These are phyloP conservation scores for Inga laurina DNA, from an alignment of 306 rosid genomes.

Conservation along the genomic window DNA sequence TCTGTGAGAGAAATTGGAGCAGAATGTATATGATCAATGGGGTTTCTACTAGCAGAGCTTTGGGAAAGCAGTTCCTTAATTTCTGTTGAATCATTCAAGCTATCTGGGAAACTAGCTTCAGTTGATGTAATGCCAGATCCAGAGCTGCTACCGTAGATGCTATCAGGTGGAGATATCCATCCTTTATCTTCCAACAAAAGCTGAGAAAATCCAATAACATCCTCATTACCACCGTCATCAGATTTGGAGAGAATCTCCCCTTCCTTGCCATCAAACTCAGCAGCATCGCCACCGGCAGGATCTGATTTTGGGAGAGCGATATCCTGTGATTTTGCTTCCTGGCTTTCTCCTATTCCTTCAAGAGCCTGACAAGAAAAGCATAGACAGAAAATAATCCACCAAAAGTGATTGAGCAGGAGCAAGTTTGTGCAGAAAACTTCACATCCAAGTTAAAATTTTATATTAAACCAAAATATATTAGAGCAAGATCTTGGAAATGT, in stretches of 20 bases:
- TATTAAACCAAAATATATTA: not conserved
- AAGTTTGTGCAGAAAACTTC: not conserved
- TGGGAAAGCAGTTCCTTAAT: slow-evolving; percentile 50
- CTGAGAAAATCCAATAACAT: slow-evolving; percentile 48
- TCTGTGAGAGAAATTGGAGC: slow-evolving; percentile 45
- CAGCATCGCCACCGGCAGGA: slow-evolving; percentile 57
- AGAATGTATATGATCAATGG: slow-evolving; percentile 33
- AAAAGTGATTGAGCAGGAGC: not conserved
- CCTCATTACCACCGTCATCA: slow-evolving; percentile 56
- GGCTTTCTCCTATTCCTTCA: slow-evolving; percentile 96
- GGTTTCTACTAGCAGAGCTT: slow-evolving; percentile 47
- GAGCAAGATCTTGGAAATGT: slow-evolving; percentile 33
- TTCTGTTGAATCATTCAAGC: slow-evolving; percentile 61
- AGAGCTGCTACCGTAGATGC: slow-evolving; percentile 71
- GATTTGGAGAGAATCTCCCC: slow-evolving; percentile 59
- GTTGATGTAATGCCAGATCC: slow-evolving; percentile 61
- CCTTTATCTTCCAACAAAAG: slow-evolving; percentile 78
- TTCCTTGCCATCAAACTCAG: slow-evolving; percentile 66
- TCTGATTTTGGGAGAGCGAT: slow-evolving; percentile 63
- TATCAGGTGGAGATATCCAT: slow-evolving; percentile 91
- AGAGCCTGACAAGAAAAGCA: slow-evolving; percentile 70
- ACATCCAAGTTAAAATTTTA: not conserved
- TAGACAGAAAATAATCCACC: not conserved
- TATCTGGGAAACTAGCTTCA: slow-evolving; percentile 63
- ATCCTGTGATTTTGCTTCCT: slow-evolving; percentile 79